phyloP scores from a whole-genome alignment of 2,329 filamentous ascomycete genomes.

The Cercospora beticola region DNA sequence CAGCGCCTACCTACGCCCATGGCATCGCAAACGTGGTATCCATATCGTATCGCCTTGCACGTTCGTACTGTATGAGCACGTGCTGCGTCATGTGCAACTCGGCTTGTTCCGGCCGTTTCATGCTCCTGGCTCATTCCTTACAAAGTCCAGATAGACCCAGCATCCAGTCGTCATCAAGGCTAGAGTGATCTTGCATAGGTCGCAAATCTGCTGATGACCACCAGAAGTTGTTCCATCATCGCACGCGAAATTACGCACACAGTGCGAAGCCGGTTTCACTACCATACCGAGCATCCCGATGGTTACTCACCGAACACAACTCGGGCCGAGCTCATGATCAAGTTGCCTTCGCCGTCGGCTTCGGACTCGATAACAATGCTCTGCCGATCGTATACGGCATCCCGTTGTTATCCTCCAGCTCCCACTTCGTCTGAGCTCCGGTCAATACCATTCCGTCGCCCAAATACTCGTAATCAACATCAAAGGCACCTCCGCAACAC shows the following conservation, averaged over 20 bases:
- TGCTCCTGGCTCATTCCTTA: neutral
- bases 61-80: neutral
- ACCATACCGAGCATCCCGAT: neutral
- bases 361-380: conserved; percentile 24
- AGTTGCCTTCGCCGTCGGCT: neutral
- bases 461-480: conserved; percentile 27
- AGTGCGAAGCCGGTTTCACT: neutral
- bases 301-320: neutral
- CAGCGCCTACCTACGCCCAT: neutral
- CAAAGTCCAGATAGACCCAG: neutral
- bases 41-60: neutral
- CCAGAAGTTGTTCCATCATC: neutral
- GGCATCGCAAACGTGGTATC: neutral
- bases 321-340: neutral
- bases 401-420: conserved; percentile 25
- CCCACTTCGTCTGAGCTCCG: conserved; percentile 26
- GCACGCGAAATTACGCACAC: neutral
- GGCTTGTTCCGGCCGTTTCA: neutral
- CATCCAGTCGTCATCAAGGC: neutral
- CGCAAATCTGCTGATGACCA: neutral
- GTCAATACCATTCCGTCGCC: conserved; percentile 22
- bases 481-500: conserved; percentile 24
- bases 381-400: conserved; percentile 23
- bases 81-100: neutral
- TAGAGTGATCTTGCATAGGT: neutral